Evolutionary conservation across 257 asterid species (phyloP), one percentile per base, ranked within the genome.

Genomic region (Solanum gracilifrons): DNA sequence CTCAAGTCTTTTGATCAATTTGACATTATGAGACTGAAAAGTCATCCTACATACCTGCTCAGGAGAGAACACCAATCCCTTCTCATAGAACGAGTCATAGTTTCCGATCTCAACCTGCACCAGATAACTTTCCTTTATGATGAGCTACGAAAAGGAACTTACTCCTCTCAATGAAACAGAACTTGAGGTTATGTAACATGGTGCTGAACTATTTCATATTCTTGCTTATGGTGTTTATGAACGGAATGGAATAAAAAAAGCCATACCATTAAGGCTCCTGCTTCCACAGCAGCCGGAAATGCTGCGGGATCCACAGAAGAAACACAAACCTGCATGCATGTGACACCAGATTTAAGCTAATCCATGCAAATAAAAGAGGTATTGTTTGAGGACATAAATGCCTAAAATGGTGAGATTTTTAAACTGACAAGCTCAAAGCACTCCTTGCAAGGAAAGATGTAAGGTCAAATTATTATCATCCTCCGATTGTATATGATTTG

Each of bases 41-140:
- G 62, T 13, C 12, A 83, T 31, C 46, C 25, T 33, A 4, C 11
- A 37, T 92, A 95, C 98, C 98, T 96, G 95, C 20, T 95, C 96
- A 1, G 99, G 91, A 2, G 98, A 90, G 94, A 95, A 95, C 18
- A 89, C 89, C 86, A 93, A 20, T 58, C 99, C 99, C 94, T 85
- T 92, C 87, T 93, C 99, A 43, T 96, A 96, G 88, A 96, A 95
- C 1, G 98, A 95, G 86, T 96, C 99, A 13, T 95, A 96, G 80
- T 96, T 96, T 87, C 99, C 98, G 8, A 96, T 94, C 92, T 96
- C 99, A 11, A 96, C 95, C 98, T 96, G 92, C 85, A 90, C 88
- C 83, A 74, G 48, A 76, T 41, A 75, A 76, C 33, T 31, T 82
- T 41, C 16, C 87, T 27, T 36, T 46, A 68, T 33, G 31, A 82